These are phyloP conservation scores for Globisporangium okanoganense DNA, from an alignment of 352 stramenopile genomes.

Conservation along the genomic window DNA sequence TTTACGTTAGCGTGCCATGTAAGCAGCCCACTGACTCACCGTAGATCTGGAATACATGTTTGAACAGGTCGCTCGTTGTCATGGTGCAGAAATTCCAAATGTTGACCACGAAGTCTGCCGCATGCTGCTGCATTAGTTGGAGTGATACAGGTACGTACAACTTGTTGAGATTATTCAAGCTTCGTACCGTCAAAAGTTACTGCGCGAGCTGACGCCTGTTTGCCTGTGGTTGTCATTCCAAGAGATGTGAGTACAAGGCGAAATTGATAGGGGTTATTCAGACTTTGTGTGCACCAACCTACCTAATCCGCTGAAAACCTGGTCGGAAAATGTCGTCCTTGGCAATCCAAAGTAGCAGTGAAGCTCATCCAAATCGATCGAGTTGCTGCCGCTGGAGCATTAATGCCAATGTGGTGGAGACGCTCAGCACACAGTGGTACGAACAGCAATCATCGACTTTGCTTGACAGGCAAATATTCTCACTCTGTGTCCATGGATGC, in stretches of 20 bases:
- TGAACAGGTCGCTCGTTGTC: conserved; percentile 29
- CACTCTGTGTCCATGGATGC: conserved; percentile 48
- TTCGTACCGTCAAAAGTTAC: conserved; percentile 42
- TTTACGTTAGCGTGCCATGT: too few species aligned
- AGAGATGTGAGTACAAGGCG: background rate
- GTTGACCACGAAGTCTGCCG: conserved; percentile 50
- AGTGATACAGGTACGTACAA: background rate
- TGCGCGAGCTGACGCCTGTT: conserved; percentile 28
- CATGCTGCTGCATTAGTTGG: background rate
- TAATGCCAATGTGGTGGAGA: background rate
- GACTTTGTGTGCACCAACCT: background rate
- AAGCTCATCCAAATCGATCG: conserved; percentile 54
- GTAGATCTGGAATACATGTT: conserved; percentile 45
- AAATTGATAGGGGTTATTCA: background rate
- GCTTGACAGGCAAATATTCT: background rate
- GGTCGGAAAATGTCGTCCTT: conserved; percentile 40
- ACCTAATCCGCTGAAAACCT: conserved; percentile 53
- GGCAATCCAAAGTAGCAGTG: conserved; percentile 35
- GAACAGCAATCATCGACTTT: background rate
- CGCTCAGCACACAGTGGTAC: background rate
- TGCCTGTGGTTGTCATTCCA: conserved; percentile 16
- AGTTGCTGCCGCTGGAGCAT: conserved; percentile 35
- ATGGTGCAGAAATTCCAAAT: conserved; percentile 66
- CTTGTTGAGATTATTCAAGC: background rate
- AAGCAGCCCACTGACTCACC: too few species aligned